Conservation (phyloP, 2,329 filamentous ascomycete genomes). For the Aspergillus calidoustus region DNA sequence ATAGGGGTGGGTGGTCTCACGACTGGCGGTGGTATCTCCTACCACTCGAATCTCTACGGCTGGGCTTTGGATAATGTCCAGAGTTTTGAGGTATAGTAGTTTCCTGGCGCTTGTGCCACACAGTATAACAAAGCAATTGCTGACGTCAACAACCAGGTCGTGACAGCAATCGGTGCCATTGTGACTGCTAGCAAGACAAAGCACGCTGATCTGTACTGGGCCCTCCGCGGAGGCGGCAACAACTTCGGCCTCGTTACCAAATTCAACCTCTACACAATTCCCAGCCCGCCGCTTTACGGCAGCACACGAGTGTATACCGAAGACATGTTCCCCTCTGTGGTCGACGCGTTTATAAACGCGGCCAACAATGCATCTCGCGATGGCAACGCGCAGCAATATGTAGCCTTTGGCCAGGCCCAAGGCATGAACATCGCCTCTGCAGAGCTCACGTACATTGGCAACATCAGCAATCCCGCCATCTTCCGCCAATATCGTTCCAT, state of each 20-base stretch:
- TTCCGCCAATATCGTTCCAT: too few relatives aligned
- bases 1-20: constrained; percentile 30
- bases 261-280: constrained; percentile 46
- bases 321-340: constrained; percentile 33
- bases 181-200: constrained; percentile 36
- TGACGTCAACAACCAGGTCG: neutral
- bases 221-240: constrained; percentile 46
- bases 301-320: constrained; percentile 38
- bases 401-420: too few relatives aligned
- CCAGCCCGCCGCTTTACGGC: constrained; percentile 46
- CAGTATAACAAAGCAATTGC: too few relatives aligned
- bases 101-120: too few relatives aligned
- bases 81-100: constrained; percentile 5
- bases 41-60: constrained; percentile 17
- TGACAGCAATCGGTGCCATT: constrained; percentile 24
- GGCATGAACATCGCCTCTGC: too few relatives aligned
- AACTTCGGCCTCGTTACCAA: constrained; percentile 46
- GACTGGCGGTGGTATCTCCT: constrained; percentile 26
- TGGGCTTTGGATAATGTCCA: constrained; percentile 19
- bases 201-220: constrained; percentile 46
- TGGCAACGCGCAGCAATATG: constrained; percentile 34
- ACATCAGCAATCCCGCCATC: too few relatives aligned
- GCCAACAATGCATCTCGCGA: constrained; percentile 28
- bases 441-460: too few relatives aligned
- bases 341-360: constrained; percentile 40